Conservation (phyloP, 2,329 filamentous ascomycete species). For the Ceratocystis colombiana region DNA sequence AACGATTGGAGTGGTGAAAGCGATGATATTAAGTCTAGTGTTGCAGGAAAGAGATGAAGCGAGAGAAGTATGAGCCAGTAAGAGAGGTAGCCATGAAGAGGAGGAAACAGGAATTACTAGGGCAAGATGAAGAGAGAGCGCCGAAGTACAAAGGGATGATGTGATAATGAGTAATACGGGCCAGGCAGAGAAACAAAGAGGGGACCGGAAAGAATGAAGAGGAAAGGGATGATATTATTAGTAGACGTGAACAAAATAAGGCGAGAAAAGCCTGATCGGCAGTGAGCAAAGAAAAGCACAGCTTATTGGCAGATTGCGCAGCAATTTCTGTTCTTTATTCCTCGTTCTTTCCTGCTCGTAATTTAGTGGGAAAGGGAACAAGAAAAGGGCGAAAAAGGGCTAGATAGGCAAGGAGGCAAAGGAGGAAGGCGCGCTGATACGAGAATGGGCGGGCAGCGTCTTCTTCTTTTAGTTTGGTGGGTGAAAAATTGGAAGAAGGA, state of each 20-base stretch:
- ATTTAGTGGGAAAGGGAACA: background rate
- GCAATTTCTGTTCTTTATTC: background rate
- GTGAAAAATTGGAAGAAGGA: background rate
- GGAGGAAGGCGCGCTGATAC: background rate
- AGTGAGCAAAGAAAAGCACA: background rate
- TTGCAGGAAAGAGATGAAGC: background rate
- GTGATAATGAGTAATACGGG: background rate
- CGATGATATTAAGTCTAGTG: background rate
- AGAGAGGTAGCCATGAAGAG: conserved; percentile 10
- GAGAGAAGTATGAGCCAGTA: too few relatives aligned
- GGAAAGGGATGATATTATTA: background rate
- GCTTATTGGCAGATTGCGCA: conserved; percentile 7
- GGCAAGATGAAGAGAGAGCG: background rate
- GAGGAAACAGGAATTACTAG: conserved; percentile 1
- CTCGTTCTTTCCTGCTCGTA: background rate
- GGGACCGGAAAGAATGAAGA: background rate
- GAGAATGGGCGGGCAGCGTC: too few relatives aligned
- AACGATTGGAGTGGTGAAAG: background rate
- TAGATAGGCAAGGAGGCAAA: background rate
- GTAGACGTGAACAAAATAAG: background rate
- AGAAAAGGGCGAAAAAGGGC: background rate
- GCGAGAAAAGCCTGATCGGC: too few relatives aligned
- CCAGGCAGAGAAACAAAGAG: background rate
- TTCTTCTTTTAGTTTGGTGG: too few relatives aligned
- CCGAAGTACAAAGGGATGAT: background rate